Evolutionary conservation across 1,139 yeast species (phyloP).

Genomic region (Candida buenavistaensis): DNA sequence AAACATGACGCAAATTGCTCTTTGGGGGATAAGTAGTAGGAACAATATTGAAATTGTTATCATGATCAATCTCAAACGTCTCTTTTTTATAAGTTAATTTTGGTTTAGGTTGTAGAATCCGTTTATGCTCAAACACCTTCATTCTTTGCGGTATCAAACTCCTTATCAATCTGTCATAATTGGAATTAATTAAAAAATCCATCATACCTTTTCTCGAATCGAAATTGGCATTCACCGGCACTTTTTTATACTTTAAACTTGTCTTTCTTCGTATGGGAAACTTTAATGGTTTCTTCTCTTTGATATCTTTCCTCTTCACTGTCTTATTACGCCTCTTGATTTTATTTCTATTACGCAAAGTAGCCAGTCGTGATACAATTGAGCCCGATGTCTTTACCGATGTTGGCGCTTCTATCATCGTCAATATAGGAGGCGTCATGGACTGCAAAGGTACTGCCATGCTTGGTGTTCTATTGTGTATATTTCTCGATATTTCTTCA

Average conservation of each 20-base stretch:
- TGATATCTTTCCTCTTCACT: conserved; percentile 22
- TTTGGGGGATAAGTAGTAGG: no score
- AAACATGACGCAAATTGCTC: neutral
- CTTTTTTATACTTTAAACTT: conserved; percentile 29
- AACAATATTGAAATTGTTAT: neutral
- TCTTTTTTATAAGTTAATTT: conserved; percentile 8
- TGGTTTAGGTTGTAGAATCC: conserved; percentile 25
- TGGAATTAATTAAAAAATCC: conserved; percentile 22
- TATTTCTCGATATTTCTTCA: conserved; percentile 8
- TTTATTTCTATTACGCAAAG: conserved; percentile 31
- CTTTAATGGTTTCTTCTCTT: conserved; percentile 17
- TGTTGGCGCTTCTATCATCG: conserved; percentile 26
- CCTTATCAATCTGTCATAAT: conserved; percentile 25
- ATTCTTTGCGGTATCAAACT: conserved; percentile 32
- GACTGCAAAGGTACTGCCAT: conserved; percentile 1
- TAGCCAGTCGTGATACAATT: conserved; percentile 31
- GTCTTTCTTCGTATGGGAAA: conserved; percentile 40
- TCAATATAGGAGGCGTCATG: conserved; percentile 23
- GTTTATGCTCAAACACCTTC: conserved; percentile 25
- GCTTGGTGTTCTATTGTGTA: conserved; percentile 7
- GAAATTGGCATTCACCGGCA: conserved; percentile 22
- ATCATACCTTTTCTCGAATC: conserved; percentile 26
- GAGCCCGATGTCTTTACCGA: conserved; percentile 24
- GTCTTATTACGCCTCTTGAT: conserved; percentile 33
- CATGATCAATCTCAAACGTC: neutral